A percentile compares a stretch with the other conserved stretches of the same genome.
These are phyloP conservation scores for Colletotrichum liaoningense DNA, from an alignment of 2,329 filamentous ascomycete genomes.

Conservation along the genomic window DNA sequence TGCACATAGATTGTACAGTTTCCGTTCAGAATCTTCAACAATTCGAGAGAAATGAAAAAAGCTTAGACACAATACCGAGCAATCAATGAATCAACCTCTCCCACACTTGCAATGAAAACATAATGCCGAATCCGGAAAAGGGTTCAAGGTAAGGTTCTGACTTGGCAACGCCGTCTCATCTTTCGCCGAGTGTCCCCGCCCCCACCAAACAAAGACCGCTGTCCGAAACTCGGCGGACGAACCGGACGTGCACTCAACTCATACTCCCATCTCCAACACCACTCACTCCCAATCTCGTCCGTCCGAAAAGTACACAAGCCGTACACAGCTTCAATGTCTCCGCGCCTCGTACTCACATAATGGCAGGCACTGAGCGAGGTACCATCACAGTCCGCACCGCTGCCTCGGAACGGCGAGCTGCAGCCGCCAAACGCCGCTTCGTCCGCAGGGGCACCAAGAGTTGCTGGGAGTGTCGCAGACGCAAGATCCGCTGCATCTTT, in stretches of 20 bases:
- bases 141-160: neutral
- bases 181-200: too few species aligned
- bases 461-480: slow-evolving; percentile 69
- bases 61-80: neutral
- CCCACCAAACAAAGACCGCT: neutral
- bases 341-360: neutral
- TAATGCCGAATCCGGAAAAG: neutral
- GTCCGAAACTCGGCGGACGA: slow-evolving; percentile 14
- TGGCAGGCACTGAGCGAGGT: neutral
- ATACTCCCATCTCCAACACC: neutral
- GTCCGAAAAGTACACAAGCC: neutral
- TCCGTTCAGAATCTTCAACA: neutral
- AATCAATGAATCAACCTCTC: neutral
- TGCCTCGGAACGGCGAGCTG: neutral
- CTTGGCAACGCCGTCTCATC: neutral
- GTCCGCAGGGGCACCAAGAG: slow-evolving; percentile 66
- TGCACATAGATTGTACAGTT: neutral
- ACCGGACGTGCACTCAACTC: neutral
- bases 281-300: neutral
- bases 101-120: neutral
- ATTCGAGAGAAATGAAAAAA: neutral
- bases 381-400: neutral
- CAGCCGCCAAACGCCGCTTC: slow-evolving; percentile 48
- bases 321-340: neutral
- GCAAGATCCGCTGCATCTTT: slow-evolving; percentile 64